Conservation (phyloP, 768 basidiomycete species). For the Boletus subcaerulescens region DNA sequence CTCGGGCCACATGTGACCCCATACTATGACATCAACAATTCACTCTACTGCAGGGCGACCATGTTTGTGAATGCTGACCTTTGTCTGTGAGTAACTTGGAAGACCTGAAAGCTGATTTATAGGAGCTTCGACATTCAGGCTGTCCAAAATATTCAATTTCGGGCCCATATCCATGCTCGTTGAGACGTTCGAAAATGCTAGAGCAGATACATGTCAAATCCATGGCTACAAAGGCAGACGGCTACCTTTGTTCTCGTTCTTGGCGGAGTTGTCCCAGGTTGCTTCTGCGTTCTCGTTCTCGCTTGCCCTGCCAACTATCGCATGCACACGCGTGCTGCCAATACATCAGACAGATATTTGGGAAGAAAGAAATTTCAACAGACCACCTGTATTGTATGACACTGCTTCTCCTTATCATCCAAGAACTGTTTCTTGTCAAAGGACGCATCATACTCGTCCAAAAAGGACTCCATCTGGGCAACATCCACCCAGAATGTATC, state of each 20-base stretch:
- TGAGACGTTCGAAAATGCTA: constrained; percentile 13
- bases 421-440: constrained; percentile 2
- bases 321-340: constrained; percentile 7
- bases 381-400: neutral
- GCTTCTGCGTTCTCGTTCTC: neutral
- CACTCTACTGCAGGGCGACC: too few species aligned
- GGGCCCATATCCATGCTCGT: neutral
- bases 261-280: neutral
- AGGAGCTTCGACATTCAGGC: fast-evolving
- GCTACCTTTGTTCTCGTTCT: neutral
- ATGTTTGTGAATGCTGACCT: neutral
- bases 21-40: neutral
- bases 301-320: neutral
- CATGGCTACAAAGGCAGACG: neutral
- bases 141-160: neutral
- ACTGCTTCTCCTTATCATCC: neutral
- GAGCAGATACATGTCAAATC: too few species aligned
- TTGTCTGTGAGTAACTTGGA: constrained; percentile 7
- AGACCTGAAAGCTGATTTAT: neutral
- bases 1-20: constrained; percentile 5
- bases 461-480: constrained; percentile 6
- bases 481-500: neutral
- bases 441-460: constrained; percentile 2
- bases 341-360: neutral
- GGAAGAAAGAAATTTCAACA: neutral